phyloP scores from a whole-genome alignment of 176 grass and related monocot genomes.

The Raddia guianensis region DNA sequence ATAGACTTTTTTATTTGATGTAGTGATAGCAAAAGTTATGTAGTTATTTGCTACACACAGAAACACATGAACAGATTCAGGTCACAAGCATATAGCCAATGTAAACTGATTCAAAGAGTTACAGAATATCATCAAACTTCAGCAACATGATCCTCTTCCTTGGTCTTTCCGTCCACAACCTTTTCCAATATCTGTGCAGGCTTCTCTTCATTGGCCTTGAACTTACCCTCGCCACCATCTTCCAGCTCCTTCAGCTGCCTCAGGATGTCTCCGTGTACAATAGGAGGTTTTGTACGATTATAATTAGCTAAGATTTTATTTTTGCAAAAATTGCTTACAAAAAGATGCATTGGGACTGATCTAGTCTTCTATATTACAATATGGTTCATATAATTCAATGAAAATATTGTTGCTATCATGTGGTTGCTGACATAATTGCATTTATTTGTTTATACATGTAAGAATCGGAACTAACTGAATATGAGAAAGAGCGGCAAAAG shows the following conservation, averaged over 20 bases:
- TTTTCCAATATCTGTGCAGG: slow-evolving; percentile 26
- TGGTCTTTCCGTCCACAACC: slow-evolving; percentile 11
- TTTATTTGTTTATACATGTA: background rate
- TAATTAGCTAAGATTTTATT: no score
- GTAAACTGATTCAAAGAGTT: background rate
- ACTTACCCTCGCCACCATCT: slow-evolving; percentile 8
- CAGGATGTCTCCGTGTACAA: slow-evolving; percentile 61
- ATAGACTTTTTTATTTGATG: no score
- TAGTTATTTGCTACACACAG: background rate
- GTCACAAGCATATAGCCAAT: slow-evolving; percentile 14
- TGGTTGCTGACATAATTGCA: no score
- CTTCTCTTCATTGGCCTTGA: slow-evolving; percentile 38
- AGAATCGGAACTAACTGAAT: background rate
- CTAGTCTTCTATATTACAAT: no score
- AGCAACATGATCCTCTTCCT: slow-evolving; percentile 35
- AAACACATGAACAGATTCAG: background rate
- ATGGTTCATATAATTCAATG: no score
- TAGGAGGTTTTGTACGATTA: no score
- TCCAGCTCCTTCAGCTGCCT: slow-evolving; percentile 62
- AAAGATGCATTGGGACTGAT: no score
- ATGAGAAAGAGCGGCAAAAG: background rate
- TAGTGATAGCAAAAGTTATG: background rate
- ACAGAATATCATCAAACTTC: slow-evolving; percentile 37
- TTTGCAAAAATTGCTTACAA: no score
- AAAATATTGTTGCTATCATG: no score